Conservation (phyloP, 2,329 filamentous ascomycete species). For the Arthrobotrys conoides region DNA sequence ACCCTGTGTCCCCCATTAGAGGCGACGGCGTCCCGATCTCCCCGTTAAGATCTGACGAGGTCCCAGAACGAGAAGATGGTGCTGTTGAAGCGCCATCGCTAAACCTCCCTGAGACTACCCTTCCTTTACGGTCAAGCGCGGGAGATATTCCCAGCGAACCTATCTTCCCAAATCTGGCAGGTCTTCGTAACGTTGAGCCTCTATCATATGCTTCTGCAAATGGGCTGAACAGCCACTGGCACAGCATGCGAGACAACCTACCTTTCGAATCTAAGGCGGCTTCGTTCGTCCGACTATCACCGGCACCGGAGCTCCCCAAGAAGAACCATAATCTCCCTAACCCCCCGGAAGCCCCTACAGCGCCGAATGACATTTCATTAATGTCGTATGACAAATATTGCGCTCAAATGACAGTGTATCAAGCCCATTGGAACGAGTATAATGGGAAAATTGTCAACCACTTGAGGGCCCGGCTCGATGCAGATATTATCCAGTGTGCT, state of each 20-base stretch:
- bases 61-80: constrained; percentile 17
- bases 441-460: constrained; percentile 56
- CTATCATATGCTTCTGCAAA: constrained; percentile 36
- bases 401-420: constrained; percentile 50
- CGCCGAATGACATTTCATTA: constrained; percentile 13
- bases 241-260: constrained; percentile 33
- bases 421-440: constrained; percentile 58
- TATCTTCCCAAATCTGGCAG: constrained; percentile 23
- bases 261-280: constrained; percentile 52
- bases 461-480: constrained; percentile 43
- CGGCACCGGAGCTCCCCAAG: constrained; percentile 9
- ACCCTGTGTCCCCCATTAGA: constrained; percentile 50
- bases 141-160: not conserved
- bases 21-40: constrained; percentile 43
- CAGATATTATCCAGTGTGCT: constrained; percentile 49
- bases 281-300: constrained; percentile 26
- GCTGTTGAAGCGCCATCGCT: not conserved
- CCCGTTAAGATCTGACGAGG: constrained; percentile 42
- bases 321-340: constrained; percentile 3
- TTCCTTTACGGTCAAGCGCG: not conserved
- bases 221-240: constrained; percentile 46
- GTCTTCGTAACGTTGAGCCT: constrained; percentile 44
- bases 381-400: constrained; percentile 48
- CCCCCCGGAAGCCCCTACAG: constrained; percentile 23
- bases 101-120: not conserved